Evolutionary conservation across 495 filamentous ascomycete species (phyloP).

Genomic region (Lentithecium fluviatile): DNA sequence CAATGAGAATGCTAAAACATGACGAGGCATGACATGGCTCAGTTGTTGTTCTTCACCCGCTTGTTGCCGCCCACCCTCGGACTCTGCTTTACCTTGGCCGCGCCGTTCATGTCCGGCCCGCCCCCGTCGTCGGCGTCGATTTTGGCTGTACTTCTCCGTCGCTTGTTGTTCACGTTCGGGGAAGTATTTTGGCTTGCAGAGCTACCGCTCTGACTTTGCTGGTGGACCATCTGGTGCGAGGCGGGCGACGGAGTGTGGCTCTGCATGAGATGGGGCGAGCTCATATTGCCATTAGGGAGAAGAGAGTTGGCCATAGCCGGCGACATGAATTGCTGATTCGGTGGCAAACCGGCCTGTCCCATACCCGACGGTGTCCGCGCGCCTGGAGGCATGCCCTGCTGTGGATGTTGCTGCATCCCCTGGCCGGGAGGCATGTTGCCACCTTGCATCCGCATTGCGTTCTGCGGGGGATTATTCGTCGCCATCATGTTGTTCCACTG

Average conservation of each 20-base stretch:
- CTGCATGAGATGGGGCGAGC: slow-evolving; percentile 55
- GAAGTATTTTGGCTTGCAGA: slow-evolving; percentile 78
- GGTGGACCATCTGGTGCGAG: slow-evolving; percentile 63
- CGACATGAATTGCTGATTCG: slow-evolving; percentile 53
- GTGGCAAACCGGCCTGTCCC: slow-evolving; percentile 33
- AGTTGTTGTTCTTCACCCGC: slow-evolving; percentile 29
- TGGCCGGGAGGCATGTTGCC: slow-evolving; percentile 33
- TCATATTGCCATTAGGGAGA: slow-evolving; percentile 49
- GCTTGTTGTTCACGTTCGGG: slow-evolving; percentile 74
- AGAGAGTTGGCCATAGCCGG: slow-evolving; percentile 55
- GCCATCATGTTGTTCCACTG: slow-evolving; percentile 33
- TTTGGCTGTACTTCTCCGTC: slow-evolving; percentile 76
- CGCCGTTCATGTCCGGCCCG: slow-evolving; percentile 33
- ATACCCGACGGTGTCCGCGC: slow-evolving; percentile 21
- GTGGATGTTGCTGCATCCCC: slow-evolving; percentile 19
- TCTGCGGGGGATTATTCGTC: slow-evolving; percentile 31
- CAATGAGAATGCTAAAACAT: slow-evolving; percentile 12
- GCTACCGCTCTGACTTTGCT: slow-evolving; percentile 68
- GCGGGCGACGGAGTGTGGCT: slow-evolving; percentile 47
- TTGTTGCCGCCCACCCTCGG: slow-evolving; percentile 40
- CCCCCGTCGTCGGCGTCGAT: slow-evolving; percentile 62
- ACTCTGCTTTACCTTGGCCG: slow-evolving; percentile 50
- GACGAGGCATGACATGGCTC: background rate
- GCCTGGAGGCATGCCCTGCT: slow-evolving; percentile 25
- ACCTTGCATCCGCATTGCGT: slow-evolving; percentile 33